Conservation (phyloP, 495 filamentous ascomycete genomes). For the Tetracladium setigerum region DNA sequence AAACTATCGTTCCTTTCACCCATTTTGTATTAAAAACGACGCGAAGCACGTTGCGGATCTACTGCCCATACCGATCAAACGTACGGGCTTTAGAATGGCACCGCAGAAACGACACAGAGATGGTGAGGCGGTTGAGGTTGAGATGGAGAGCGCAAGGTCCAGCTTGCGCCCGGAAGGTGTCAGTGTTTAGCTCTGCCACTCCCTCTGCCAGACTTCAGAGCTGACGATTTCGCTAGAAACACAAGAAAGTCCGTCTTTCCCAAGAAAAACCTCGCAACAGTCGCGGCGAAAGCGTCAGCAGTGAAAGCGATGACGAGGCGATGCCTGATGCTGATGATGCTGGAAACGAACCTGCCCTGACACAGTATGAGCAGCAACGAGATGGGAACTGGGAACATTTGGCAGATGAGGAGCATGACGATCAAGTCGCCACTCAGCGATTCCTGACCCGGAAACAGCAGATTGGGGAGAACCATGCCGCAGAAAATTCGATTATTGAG, state of each 20-base stretch:
- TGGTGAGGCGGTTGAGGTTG: constrained; percentile 38
- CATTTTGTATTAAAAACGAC: neutral
- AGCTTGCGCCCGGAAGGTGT: constrained; percentile 38
- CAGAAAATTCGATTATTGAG: constrained; percentile 80
- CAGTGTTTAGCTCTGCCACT: constrained; percentile 15
- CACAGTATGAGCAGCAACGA: constrained; percentile 43
- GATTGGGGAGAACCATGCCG: constrained; percentile 59
- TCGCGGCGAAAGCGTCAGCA: constrained; percentile 18
- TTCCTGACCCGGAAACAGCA: constrained; percentile 51
- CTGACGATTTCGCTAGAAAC: constrained; percentile 18
- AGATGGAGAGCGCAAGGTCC: constrained; percentile 33
- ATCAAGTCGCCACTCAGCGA: constrained; percentile 64
- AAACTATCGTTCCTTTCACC: neutral
- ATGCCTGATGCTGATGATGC: constrained; percentile 1
- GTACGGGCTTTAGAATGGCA: constrained; percentile 12
- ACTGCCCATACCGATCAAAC: neutral
- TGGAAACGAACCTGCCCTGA: constrained; percentile 13
- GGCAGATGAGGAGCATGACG: constrained; percentile 46
- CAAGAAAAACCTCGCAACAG: constrained; percentile 15
- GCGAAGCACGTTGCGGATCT: neutral
- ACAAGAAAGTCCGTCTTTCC: constrained; percentile 39
- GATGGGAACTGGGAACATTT: constrained; percentile 46
- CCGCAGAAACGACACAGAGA: constrained; percentile 22
- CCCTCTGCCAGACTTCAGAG: constrained; percentile 14
- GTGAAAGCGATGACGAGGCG: constrained; percentile 2